These are phyloP conservation scores for Rutstroemia sp. DNA, from an alignment of 2,329 filamentous ascomycete genomes.

Conservation along the genomic window DNA sequence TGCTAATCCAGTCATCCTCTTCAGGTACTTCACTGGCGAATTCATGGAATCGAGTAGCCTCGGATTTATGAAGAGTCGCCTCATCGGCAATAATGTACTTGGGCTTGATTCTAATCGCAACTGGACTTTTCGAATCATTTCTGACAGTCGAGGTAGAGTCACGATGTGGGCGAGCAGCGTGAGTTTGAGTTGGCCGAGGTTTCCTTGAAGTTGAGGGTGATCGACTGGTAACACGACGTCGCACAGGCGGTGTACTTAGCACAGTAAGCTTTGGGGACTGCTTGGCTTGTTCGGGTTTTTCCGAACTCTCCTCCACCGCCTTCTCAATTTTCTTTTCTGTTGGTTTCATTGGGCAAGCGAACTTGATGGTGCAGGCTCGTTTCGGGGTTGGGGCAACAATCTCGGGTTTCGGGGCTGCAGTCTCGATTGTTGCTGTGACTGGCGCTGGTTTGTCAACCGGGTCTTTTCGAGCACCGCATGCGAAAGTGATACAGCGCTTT, in stretches of 20 bases:
- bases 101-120: slow-evolving; percentile 30
- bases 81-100: slow-evolving; percentile 28
- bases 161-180: slow-evolving; percentile 13
- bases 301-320: background rate
- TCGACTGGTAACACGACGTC: slow-evolving; percentile 14
- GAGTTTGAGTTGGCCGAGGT: slow-evolving; percentile 13
- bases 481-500: slow-evolving; percentile 89
- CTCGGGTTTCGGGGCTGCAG: slow-evolving; percentile 26
- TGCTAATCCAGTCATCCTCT: slow-evolving; percentile 84
- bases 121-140: slow-evolving; percentile 33
- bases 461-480: slow-evolving; percentile 58
- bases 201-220: slow-evolving; percentile 27
- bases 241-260: slow-evolving; percentile 14
- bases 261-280: background rate
- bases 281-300: slow-evolving; percentile 9
- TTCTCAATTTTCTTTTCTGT: slow-evolving; percentile 28
- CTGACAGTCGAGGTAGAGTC: slow-evolving; percentile 26
- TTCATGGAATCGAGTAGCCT: slow-evolving; percentile 71
- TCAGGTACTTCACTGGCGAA: slow-evolving; percentile 78
- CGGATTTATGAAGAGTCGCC: slow-evolving; percentile 28
- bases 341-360: slow-evolving; percentile 58
- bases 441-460: slow-evolving; percentile 34
- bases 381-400: slow-evolving; percentile 31
- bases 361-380: slow-evolving; percentile 61
- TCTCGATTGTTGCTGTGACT: slow-evolving; percentile 22